Base-by-base conservation (phyloP, 179 eudicot genomes). In the Camellia oleifera region DNA sequence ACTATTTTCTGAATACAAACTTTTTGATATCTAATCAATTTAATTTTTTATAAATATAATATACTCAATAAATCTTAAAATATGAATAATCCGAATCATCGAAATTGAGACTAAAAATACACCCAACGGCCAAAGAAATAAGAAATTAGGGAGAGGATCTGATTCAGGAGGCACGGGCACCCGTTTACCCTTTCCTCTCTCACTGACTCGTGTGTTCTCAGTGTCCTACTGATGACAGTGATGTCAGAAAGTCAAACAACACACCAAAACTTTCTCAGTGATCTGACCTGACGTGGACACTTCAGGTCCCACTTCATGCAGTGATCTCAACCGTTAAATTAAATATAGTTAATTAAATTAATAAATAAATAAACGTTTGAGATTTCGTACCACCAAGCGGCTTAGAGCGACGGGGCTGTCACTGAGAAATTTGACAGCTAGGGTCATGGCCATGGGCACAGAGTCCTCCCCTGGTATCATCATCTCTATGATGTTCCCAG, bases 381-480 rank as follows among this genome's bases (percentile, higher is more conserved):
- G n/a, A 78, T 44, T 32, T 70, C 91, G 66, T 90, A 94, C 98
- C 92, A 83, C 65, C 61, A 95, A 82, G 60, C 83, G 89, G 46
- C 81, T 67, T 64, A 93, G 77, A 72, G 92, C 94, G 53, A 79
- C 72, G 54, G 99, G 97, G 84, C 79, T 91, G 79, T 95, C 94
- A 72, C 86, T 87, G 46, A 95, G 93, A 81, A 84, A 95, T 81
- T 95, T 92, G 79, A 95, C 90, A 17, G 98, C 99, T 14, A 95
- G 85, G 52, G 99, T 93, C 90, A 93, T 93, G 17, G 90, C 88
- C 90, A 91, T 92, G 2, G 99, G 99, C 64, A 95, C 97, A 0
- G 99, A 92, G 78, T 95, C 99, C 77, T 95, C 98, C 32, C 99
- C 99, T 0, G 99, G 98, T 77, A 95, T 90, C 98, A 95, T 95